phyloP scores from a whole-genome alignment of 2,329 filamentous ascomycete species.

The Phyllosticta citrichinensis region DNA sequence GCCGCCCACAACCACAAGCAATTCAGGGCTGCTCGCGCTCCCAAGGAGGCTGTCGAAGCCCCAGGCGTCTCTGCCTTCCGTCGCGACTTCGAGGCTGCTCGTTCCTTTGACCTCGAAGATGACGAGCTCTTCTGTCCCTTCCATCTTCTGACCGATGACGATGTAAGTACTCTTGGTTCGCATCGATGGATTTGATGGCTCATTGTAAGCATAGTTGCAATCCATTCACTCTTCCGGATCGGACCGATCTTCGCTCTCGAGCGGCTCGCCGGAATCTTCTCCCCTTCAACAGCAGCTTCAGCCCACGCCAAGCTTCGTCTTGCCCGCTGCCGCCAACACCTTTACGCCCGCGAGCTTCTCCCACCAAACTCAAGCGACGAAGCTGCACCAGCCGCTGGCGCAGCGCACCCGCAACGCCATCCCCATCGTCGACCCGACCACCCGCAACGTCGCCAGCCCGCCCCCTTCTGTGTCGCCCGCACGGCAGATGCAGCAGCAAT shows the following conservation, averaged over 20 bases:
- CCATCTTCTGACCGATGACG: conserved; percentile 79
- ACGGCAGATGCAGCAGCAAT: conserved; percentile 51
- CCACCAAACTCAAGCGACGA: conserved; percentile 49
- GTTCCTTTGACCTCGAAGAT: conserved; percentile 92
- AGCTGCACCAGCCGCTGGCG: conserved; percentile 83
- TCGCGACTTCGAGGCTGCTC: conserved; percentile 77
- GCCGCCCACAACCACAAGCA: conserved; percentile 82
- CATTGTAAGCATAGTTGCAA: conserved; percentile 52
- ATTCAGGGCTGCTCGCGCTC: conserved; percentile 72
- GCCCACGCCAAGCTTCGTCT: conserved; percentile 59
- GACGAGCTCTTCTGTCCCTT: conserved; percentile 89
- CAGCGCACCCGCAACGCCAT: conserved; percentile 90
- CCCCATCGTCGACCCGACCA: conserved; percentile 92
- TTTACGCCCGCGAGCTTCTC: conserved; percentile 53
- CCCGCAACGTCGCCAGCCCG: conserved; percentile 82
- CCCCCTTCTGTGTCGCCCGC: conserved; percentile 61
- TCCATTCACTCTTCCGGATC: conserved; percentile 84
- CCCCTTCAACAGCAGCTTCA: conserved; percentile 76
- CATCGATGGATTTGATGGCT: conserved; percentile 8
- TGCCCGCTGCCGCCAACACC: conserved; percentile 51
- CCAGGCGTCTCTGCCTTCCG: conserved; percentile 69
- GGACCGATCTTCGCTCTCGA: conserved; percentile 89
- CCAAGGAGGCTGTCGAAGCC: conserved; percentile 78
- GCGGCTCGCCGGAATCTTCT: conserved; percentile 84
- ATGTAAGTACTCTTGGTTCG: conserved; percentile 50